Conservation (phyloP, 2,329 filamentous ascomycete species). For the Dothiorella sarmentorum region DNA sequence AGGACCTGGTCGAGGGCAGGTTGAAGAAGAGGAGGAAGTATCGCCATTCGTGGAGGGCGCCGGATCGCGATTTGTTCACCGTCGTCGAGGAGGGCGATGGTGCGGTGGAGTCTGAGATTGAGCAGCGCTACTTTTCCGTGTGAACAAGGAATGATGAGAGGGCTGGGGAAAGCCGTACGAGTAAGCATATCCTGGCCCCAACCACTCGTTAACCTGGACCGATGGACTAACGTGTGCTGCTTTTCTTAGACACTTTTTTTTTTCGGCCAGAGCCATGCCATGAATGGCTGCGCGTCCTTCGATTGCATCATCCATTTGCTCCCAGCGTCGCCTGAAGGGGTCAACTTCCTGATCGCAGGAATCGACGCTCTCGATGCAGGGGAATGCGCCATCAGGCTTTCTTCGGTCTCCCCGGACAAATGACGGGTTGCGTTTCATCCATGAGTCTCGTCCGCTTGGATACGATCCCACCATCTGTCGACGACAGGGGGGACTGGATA, state of each 20-base stretch:
- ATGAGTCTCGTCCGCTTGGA: neutral
- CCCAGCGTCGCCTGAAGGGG: neutral
- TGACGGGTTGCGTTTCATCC: neutral
- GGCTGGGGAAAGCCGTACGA: neutral
- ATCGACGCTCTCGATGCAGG: neutral
- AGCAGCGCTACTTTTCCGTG: slow-evolving; percentile 15
- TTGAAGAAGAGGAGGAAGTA: slow-evolving; percentile 26
- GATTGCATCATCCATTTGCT: neutral
- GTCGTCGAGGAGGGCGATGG: slow-evolving; percentile 41
- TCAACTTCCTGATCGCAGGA: neutral
- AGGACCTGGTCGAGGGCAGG: slow-evolving; percentile 29
- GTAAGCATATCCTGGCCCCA: neutral
- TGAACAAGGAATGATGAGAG: neutral
- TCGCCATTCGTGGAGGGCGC: slow-evolving; percentile 41
- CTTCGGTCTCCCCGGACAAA: neutral
- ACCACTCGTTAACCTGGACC: neutral
- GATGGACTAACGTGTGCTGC: neutral
- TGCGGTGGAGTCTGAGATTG: slow-evolving; percentile 19
- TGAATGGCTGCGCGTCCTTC: neutral
- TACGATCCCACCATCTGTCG: neutral
- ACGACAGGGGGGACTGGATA: neutral
- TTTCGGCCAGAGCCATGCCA: neutral
- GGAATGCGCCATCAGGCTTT: neutral
- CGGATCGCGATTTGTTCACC: slow-evolving; percentile 41
- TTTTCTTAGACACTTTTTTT: slow-evolving; percentile 5